phyloP scores from a whole-genome alignment of 2,329 filamentous ascomycete species.

The Pestalotiopsis sp. region DNA sequence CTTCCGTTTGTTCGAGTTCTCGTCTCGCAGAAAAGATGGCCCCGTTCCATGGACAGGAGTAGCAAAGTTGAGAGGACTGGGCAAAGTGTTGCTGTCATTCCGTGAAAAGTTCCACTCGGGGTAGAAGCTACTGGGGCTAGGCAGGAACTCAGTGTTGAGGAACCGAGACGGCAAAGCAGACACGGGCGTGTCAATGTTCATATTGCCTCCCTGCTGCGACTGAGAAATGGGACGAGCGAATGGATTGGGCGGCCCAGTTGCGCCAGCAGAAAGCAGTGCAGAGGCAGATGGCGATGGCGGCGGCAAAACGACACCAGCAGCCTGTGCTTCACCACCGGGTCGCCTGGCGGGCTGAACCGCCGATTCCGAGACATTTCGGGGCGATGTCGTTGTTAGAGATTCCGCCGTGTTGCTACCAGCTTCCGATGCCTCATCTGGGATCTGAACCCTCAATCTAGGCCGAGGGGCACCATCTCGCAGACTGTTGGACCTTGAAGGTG shows the following conservation, averaged over 20 bases:
- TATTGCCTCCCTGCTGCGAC: constrained; percentile 62
- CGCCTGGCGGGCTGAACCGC: constrained; percentile 57
- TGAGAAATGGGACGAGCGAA: constrained; percentile 85
- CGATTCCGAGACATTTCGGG: constrained; percentile 60
- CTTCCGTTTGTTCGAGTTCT: constrained; percentile 56
- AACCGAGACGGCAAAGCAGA: constrained; percentile 92
- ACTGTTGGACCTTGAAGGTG: constrained; percentile 79
- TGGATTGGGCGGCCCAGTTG: constrained; percentile 89
- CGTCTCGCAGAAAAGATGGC: constrained; percentile 65
- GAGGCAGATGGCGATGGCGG: constrained; percentile 90
- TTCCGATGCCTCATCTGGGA: constrained; percentile 88
- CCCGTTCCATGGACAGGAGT: constrained; percentile 71
- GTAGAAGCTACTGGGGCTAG: constrained; percentile 91
- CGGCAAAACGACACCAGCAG: constrained; percentile 77
- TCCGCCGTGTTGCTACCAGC: constrained; percentile 72
- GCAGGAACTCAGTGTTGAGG: constrained; percentile 82
- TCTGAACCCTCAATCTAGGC: constrained; percentile 89
- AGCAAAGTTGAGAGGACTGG: constrained; percentile 89
- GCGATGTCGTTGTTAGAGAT: constrained; percentile 52
- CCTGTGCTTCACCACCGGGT: constrained; percentile 54
- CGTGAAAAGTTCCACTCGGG: constrained; percentile 81
- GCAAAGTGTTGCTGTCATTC: constrained; percentile 80
- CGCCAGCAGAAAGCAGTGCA: constrained; percentile 84
- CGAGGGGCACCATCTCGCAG: constrained; percentile 69
- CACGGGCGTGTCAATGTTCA: constrained; percentile 78